Conservation (phyloP, 2,329 filamentous ascomycete species). For the Lachnellula cervina region DNA sequence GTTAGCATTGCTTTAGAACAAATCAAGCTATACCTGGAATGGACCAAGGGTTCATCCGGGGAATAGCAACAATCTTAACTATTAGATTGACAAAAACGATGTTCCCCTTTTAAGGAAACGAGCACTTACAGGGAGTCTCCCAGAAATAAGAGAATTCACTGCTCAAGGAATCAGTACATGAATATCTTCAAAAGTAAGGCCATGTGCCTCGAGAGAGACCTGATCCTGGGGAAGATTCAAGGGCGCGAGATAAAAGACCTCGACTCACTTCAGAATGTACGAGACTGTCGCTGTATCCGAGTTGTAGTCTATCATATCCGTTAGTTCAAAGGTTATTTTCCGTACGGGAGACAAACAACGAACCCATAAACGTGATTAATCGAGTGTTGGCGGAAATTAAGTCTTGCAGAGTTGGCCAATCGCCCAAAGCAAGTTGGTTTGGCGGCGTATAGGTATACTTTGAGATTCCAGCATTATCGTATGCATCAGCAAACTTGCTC, state of each 20-base stretch:
- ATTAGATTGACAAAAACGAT: too few species aligned
- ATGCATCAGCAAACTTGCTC: conserved; percentile 43
- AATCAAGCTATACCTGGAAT: too few species aligned
- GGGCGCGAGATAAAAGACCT: too few species aligned
- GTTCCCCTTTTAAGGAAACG: too few species aligned
- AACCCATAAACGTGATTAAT: conserved; percentile 67
- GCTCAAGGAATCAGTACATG: too few species aligned
- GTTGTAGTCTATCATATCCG: conserved; percentile 53
- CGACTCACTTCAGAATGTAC: conserved; percentile 49
- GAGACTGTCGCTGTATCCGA: conserved; percentile 45
- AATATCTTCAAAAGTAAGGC: too few species aligned
- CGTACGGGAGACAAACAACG: conserved; percentile 9
- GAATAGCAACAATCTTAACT: too few species aligned
- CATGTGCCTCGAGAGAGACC: too few species aligned
- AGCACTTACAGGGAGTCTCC: conserved; percentile 55
- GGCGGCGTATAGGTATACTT: conserved; percentile 28
- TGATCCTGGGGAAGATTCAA: too few species aligned
- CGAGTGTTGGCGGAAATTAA: conserved; percentile 60
- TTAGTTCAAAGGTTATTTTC: neutral
- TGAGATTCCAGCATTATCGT: conserved; percentile 20
- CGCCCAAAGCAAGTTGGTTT: conserved; percentile 37
- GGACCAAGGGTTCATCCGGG: too few species aligned
- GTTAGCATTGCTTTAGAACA: too few species aligned
- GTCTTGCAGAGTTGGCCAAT: conserved; percentile 65
- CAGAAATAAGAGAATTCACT: conserved; percentile 60